Conservation (phyloP, 306 rosid genomes). For the Gynostemma pentaphyllum region DNA sequence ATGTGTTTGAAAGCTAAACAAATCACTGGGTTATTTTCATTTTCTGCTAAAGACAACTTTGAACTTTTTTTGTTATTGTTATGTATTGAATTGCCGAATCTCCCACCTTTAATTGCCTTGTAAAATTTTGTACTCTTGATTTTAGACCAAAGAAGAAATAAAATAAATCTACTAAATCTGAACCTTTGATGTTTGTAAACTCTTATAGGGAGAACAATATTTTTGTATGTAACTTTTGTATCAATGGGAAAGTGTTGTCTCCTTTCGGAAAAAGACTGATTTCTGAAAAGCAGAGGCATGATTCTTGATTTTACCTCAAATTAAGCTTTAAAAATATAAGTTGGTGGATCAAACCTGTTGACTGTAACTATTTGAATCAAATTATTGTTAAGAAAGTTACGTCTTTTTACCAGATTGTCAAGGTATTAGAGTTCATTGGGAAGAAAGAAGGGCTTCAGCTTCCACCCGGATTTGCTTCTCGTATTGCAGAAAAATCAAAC, state of each 20-base stretch:
- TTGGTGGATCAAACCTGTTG: neutral
- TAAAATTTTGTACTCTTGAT: neutral
- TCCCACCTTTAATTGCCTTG: neutral
- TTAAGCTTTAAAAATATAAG: neutral
- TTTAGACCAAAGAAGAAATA: neutral
- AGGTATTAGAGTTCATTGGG: conserved; percentile 61
- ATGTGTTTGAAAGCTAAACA: too few species aligned
- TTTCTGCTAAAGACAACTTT: neutral
- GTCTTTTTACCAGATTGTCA: conserved; percentile 41
- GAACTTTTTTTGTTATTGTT: neutral
- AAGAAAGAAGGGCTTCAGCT: conserved; percentile 79
- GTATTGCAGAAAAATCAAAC: conserved; percentile 73
- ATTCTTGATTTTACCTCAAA: neutral
- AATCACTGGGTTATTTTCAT: neutral
- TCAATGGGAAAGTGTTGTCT: too few species aligned
- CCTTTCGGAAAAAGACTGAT: too few species aligned
- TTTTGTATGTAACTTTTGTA: too few species aligned
- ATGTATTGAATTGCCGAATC: neutral
- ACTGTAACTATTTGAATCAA: neutral
- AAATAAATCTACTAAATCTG: neutral
- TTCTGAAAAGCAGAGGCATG: neutral
- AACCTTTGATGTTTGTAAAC: neutral
- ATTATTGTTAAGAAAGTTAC: neutral
- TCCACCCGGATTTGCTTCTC: conserved; percentile 65
- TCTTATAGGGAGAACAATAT: too few species aligned